A percentile compares a stretch with the other conserved stretches of the same genome.
These are phyloP conservation scores for Prunus dulcis DNA, from an alignment of 306 rosid genomes.

Conservation along the genomic window DNA sequence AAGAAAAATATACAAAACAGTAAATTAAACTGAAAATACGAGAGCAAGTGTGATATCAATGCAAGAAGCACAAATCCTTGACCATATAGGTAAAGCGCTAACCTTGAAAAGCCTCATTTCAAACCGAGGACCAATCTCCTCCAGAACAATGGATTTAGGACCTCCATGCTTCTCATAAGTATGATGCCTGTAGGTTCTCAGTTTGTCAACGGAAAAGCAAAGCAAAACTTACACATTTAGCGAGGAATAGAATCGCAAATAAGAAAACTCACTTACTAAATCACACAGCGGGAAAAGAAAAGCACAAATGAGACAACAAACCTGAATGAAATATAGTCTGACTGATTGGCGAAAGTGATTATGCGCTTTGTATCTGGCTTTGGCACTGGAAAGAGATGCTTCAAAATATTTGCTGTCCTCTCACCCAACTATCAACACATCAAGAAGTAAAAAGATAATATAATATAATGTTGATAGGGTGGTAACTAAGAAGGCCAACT, in stretches of 20 bases:
- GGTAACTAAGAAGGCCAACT: background rate
- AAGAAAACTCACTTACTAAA: too few species aligned
- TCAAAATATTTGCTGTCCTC: constrained; percentile 76
- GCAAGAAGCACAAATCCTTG: background rate
- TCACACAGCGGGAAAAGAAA: too few species aligned
- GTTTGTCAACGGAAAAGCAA: constrained; percentile 7
- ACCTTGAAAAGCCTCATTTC: constrained; percentile 79
- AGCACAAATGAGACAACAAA: constrained; percentile 18
- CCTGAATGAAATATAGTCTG: constrained; percentile 90
- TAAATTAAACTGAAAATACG: background rate
- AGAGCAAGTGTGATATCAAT: too few species aligned
- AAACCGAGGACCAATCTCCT: constrained; percentile 94
- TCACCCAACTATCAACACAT: constrained; percentile 64
- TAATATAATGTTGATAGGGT: background rate
- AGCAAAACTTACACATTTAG: background rate
- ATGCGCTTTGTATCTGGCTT: constrained; percentile 89
- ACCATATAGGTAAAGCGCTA: constrained; percentile 8
- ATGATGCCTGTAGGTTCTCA: constrained; percentile 66
- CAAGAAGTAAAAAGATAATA: constrained; percentile 12
- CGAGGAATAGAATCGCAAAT: too few species aligned
- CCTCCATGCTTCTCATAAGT: constrained; percentile 75
- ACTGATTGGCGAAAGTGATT: constrained; percentile 71
- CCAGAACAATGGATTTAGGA: constrained; percentile 71
- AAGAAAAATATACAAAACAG: background rate
- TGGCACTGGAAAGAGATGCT: constrained; percentile 86